A percentile compares a stretch with the other conserved stretches of the same genome.
Evolutionary conservation across 805 yeast species (phyloP).

Genomic region (Pichia thaimueangensis): DNA sequence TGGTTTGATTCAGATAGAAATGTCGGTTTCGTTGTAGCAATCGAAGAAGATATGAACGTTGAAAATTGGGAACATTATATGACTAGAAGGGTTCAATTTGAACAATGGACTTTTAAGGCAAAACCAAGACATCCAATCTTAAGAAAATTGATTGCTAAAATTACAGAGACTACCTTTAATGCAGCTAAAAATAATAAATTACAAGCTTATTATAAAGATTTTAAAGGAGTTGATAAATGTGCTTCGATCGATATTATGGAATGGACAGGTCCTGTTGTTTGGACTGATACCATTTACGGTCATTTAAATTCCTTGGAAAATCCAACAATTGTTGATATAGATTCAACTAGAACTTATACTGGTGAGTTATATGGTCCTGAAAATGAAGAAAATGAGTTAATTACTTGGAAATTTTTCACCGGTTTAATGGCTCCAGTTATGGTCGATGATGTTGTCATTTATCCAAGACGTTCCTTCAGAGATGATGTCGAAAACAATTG

Average conservation of each 20-base stretch:
- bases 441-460: slow-evolving; percentile 31
- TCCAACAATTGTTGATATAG: slow-evolving; percentile 31
- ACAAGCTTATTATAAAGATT: slow-evolving; percentile 32
- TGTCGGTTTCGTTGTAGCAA: slow-evolving; percentile 48
- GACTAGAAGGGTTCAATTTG: slow-evolving; percentile 51
- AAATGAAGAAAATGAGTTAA: slow-evolving; percentile 21
- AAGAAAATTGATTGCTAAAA: slow-evolving; percentile 46
- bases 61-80: slow-evolving; percentile 48
- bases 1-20: slow-evolving; percentile 52
- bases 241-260: slow-evolving; percentile 46
- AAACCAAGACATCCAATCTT: slow-evolving; percentile 57
- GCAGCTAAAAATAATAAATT: slow-evolving; percentile 30
- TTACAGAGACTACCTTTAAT: slow-evolving; percentile 44
- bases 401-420: slow-evolving; percentile 30
- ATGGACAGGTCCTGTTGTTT: slow-evolving; percentile 77
- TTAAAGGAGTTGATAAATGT: slow-evolving; percentile 32
- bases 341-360: slow-evolving; percentile 25
- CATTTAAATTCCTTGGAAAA: slow-evolving; percentile 45
- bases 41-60: slow-evolving; percentile 49
- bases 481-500: slow-evolving; percentile 30
- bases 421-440: slow-evolving; percentile 30
- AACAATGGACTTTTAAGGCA: slow-evolving; percentile 57
- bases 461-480: slow-evolving; percentile 30
- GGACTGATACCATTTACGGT: slow-evolving; percentile 67
- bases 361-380: slow-evolving; percentile 30